Base-by-base conservation (phyloP, 2,329 filamentous ascomycete species). In the Tetracladium maxilliforme region DNA sequence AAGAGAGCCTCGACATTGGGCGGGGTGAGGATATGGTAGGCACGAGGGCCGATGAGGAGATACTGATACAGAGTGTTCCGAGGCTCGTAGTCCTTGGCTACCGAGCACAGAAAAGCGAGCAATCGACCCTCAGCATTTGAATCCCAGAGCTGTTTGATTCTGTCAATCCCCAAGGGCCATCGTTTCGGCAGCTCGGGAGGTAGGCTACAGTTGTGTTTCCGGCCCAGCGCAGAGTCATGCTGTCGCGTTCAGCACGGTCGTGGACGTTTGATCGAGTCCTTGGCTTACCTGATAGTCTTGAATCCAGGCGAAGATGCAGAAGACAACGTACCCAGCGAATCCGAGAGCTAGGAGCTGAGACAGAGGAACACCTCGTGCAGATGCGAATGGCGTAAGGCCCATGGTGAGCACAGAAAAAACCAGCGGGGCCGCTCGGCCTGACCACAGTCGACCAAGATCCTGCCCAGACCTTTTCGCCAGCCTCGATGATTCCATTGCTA, bases 111-210 rank as follows among this genome's bases (percentile, higher is more conserved):
- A 28, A 42, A 42, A 17, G 33, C 33, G 10, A 45, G 34, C 23
- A 46, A 34, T 10, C 33, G 38, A 10, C 37, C 38, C 16, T 43
- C 36, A 8, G 37, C 30, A 29, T 44, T 41, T 13, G 42, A 36
- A 10, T 39, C 29, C 30, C 23, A 33, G 24, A 44, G 30, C 20
- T 43, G 30, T 21, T 39, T 38, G 21, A 46, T 36, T 14, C 43
- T 33, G 26, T 50, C 45, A 19, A 50, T 36, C 5, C 44, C 46
- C 5, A 51, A 31, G n/a, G 42, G 45, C 44, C 40, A 45, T 38
- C 28, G 37, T 18, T 43, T 43, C 16, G 41, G 33, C 11, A 49
- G 32, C 23, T 43, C 38, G 10, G 42, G 45, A 21, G 46, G 45
- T 17, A 39, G 34, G 24, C 43, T 30, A 28, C 47, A 49, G 6